Conservation (phyloP, 768 basidiomycete genomes). For the Daedaleopsis nitida region DNA sequence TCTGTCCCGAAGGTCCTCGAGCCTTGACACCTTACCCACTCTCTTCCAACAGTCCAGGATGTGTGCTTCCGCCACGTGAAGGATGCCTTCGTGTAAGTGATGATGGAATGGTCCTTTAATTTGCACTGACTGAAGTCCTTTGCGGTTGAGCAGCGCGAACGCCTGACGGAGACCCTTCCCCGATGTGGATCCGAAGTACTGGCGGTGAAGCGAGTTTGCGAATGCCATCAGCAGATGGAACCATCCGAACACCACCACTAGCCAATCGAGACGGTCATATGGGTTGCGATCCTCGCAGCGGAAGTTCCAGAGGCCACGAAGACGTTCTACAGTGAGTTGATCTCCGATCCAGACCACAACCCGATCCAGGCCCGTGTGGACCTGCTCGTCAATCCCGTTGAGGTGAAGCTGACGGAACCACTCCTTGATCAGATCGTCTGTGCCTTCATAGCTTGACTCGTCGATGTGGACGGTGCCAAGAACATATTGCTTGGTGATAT, state of each 20-base stretch:
- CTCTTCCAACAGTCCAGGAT: slow-evolving; percentile 36
- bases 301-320: slow-evolving; percentile 40
- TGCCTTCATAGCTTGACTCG: slow-evolving; percentile 30
- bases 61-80: slow-evolving; percentile 40
- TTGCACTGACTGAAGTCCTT: slow-evolving; percentile 17
- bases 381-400: not conserved
- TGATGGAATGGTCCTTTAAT: slow-evolving; percentile 28
- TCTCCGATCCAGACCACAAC: slow-evolving; percentile 39
- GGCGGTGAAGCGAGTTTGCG: slow-evolving; percentile 42
- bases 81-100: slow-evolving; percentile 38
- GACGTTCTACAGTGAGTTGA: slow-evolving; percentile 40
- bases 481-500: slow-evolving; percentile 15
- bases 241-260: slow-evolving; percentile 40
- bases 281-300: slow-evolving; percentile 40
- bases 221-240: slow-evolving; percentile 44
- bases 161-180: slow-evolving; percentile 25
- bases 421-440: slow-evolving; percentile 13
- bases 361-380: slow-evolving; percentile 13
- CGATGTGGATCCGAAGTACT: slow-evolving; percentile 38
- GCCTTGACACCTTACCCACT: slow-evolving; percentile 7
- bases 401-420: slow-evolving; percentile 21
- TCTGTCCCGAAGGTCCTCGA: no score
- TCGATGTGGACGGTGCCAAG: slow-evolving; percentile 22
- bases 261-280: slow-evolving; percentile 40
- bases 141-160: slow-evolving; percentile 25